Base-by-base conservation (phyloP, 164 flowering plant genomes). In the Warburgia ugandensis region DNA sequence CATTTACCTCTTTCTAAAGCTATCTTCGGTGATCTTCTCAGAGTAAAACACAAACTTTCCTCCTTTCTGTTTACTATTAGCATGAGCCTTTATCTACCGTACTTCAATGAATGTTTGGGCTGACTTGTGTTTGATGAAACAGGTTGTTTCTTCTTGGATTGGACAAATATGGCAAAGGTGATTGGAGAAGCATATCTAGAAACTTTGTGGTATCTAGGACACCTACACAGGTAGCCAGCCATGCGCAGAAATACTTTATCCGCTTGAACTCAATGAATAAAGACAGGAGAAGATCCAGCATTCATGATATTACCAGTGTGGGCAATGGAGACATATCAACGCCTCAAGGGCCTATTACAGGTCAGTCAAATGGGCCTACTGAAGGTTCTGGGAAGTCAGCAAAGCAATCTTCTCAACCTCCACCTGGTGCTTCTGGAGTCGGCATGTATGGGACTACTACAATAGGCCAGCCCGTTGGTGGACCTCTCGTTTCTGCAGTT, bases 221-320 rank as follows among this genome's bases (percentile, higher is more conserved):
- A 4, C 97, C 97, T 5, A 87, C 96, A 8, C 96, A 87, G 65
- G 96, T 87, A 52, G 96, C 96, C 1, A 88, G 96, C 66, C 96
- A 87, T 63, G 97, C 97, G 0, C 97, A 88, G 48, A 89, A 89
- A 63, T 89, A 86, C 56, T 89, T 86, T 69, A 89, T 86, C 35
- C 89, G 97, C 43, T 54, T 86, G 52, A 89, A 86, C 72, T 86
- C 97, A 0, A 86, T 83, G 82, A 89, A 86, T 75, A 89, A 89
- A 64, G 95, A 89, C 44, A 74, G 95, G 67, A 75, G 97, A 65
- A 65, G 97, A 27, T 78, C 97, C 4, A 89, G 97, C 73, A 89
- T 89, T 40, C 97, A 89, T 53, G 97, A 89, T 40, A 89, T 89
- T 47, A 89, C 95, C 35, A 86, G 80, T 37, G 83, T 83, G 19